Conservation (phyloP, 805 yeast species). For the Sugiyamaella chiloensis region DNA sequence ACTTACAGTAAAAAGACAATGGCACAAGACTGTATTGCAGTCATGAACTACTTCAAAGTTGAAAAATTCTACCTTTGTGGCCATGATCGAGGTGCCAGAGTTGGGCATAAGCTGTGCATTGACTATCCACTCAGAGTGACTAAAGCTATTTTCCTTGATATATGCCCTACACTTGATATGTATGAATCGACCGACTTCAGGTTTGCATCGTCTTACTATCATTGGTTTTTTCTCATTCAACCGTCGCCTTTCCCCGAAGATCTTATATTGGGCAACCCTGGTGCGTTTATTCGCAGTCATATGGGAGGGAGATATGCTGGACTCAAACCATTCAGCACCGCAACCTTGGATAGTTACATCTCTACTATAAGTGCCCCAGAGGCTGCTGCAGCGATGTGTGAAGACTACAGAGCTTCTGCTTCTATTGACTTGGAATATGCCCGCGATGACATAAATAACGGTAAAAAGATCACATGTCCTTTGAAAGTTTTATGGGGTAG, state of each 20-base stretch:
- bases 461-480: conserved; percentile 10
- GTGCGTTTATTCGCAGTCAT: conserved; percentile 1
- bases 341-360: conserved; percentile 7
- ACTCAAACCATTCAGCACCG: conserved; percentile 4
- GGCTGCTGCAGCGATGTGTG: conserved; percentile 18
- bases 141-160: conserved; percentile 16
- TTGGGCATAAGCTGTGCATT: conserved; percentile 16
- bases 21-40: conserved; percentile 17
- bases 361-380: not conserved
- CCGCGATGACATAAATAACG: conserved; percentile 9
- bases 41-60: conserved; percentile 11
- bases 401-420: conserved; percentile 20
- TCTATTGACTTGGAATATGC: conserved; percentile 17
- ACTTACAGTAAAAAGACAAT: conserved; percentile 13
- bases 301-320: not conserved
- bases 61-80: conserved; percentile 16
- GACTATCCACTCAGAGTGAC: conserved; percentile 14
- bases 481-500: conserved; percentile 18
- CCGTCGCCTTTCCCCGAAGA: conserved; percentile 20
- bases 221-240: conserved; percentile 21
- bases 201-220: conserved; percentile 17
- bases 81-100: conserved; percentile 21
- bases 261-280: conserved; percentile 15
- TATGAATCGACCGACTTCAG: conserved; percentile 13
- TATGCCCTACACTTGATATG: conserved; percentile 18